Percentiles rank a stretch among this genome's conserved stretches.
Evolutionary conservation across 1,284 basidiomycete genomes (phyloP).

Genomic region (Cutaneotrichosporon arboriforme): DNA sequence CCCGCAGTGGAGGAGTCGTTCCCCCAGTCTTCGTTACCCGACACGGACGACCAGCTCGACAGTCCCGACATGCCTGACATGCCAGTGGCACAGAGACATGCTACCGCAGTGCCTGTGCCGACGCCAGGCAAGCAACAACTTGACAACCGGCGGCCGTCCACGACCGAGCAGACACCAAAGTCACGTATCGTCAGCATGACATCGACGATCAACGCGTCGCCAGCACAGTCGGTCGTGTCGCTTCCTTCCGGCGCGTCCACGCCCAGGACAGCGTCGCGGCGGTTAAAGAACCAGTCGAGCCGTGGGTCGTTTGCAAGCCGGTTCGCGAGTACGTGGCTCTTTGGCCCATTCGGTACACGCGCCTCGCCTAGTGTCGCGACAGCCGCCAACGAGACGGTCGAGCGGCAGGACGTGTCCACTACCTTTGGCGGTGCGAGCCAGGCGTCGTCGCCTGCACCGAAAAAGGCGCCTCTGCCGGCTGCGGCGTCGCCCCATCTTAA

Average conservation of each 20-base stretch:
- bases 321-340: slow-evolving; percentile 39
- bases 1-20: slow-evolving; percentile 12
- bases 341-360: slow-evolving; percentile 27
- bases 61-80: slow-evolving; percentile 13
- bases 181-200: slow-evolving; percentile 12
- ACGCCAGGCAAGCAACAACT: neutral
- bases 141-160: neutral
- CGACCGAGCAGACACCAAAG: slow-evolving; percentile 9
- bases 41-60: neutral
- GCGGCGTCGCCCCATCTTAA: slow-evolving; percentile 5
- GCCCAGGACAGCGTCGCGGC: slow-evolving; percentile 32
- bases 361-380: slow-evolving; percentile 38
- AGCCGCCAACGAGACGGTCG: slow-evolving; percentile 32
- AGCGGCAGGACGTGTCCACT: slow-evolving; percentile 31
- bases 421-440: slow-evolving; percentile 5
- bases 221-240: slow-evolving; percentile 10
- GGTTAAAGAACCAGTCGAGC: slow-evolving; percentile 36
- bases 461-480: neutral
- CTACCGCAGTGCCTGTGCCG: neutral
- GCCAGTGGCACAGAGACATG: slow-evolving; percentile 5
- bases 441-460: slow-evolving; percentile 2
- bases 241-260: slow-evolving; percentile 35
- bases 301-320: slow-evolving; percentile 36
- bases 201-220: slow-evolving; percentile 6
- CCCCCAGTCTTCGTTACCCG: slow-evolving; percentile 1